Percentiles rank a stretch among this genome's conserved stretches.
These are phyloP conservation scores for Xylaria palmicola DNA, from an alignment of 495 filamentous ascomycete genomes.

Conservation along the genomic window DNA sequence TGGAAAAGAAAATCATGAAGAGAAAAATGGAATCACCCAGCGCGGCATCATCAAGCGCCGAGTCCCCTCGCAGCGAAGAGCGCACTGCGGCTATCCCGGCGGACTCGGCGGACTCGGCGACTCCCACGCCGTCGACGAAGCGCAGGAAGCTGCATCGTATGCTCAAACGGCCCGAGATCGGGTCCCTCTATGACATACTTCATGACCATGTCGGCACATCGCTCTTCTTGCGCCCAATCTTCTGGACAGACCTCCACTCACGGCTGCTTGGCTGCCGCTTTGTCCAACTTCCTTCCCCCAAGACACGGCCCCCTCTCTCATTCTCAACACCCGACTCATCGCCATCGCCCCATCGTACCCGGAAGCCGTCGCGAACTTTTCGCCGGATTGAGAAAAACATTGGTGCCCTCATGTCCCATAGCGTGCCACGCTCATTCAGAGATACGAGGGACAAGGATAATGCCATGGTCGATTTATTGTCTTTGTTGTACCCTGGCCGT, in stretches of 20 bases:
- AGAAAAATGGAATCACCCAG: too few species aligned
- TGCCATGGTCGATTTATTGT: conserved; percentile 36
- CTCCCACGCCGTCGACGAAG: conserved; percentile 10
- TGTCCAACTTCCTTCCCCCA: conserved; percentile 28
- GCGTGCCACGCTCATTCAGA: neutral
- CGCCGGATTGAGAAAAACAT: conserved; percentile 31
- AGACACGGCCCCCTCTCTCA: conserved; percentile 27
- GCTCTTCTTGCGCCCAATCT: conserved; percentile 43
- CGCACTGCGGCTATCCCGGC: too few species aligned
- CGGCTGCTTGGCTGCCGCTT: conserved; percentile 41
- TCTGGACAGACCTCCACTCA: conserved; percentile 47
- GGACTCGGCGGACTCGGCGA: too few species aligned
- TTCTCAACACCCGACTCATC: neutral
- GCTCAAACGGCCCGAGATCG: conserved; percentile 34
- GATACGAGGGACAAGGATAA: conserved; percentile 20
- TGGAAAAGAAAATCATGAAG: too few species aligned
- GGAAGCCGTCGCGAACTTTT: conserved; percentile 26
- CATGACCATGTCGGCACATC: conserved; percentile 39
- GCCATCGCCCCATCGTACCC: neutral
- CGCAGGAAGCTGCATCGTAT: conserved; percentile 14
- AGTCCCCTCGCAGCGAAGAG: neutral
- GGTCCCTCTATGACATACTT: conserved; percentile 50
- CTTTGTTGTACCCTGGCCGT: conserved; percentile 34
- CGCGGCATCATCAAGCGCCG: neutral
- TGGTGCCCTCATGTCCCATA: conserved; percentile 28